Evolutionary conservation across 495 filamentous ascomycete species (phyloP).

Genomic region (Trichoderma erinaceum): DNA sequence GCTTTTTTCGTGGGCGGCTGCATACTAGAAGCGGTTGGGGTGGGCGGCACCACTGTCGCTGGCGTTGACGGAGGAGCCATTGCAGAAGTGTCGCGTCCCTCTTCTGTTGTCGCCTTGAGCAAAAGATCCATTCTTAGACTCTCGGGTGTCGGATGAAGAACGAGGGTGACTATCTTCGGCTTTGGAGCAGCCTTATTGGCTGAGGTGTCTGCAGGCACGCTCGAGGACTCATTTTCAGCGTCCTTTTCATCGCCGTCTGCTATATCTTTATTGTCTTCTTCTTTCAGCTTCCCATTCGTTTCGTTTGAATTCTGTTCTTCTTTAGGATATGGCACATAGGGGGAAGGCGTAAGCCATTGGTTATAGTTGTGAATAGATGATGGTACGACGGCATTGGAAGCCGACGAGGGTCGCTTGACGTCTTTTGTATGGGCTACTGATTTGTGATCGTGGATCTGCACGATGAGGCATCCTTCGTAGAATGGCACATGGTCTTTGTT

Average conservation of each 20-base stretch:
- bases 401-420: slow-evolving; percentile 47
- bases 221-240: slow-evolving; percentile 21
- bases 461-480: slow-evolving; percentile 94
- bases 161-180: slow-evolving; percentile 65
- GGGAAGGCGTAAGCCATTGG: slow-evolving; percentile 77
- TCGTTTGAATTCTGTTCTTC: slow-evolving; percentile 40
- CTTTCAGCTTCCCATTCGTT: slow-evolving; percentile 27
- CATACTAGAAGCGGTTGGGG: slow-evolving; percentile 46
- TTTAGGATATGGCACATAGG: slow-evolving; percentile 73
- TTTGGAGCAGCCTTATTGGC: slow-evolving; percentile 48
- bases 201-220: slow-evolving; percentile 33
- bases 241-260: slow-evolving; percentile 28
- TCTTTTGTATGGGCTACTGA: slow-evolving; percentile 55
- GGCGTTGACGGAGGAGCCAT: slow-evolving; percentile 62
- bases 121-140: slow-evolving; percentile 67
- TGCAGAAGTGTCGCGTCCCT: slow-evolving; percentile 45
- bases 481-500: slow-evolving; percentile 64
- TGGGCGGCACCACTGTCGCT: slow-evolving; percentile 54
- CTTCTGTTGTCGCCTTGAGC: slow-evolving; percentile 60
- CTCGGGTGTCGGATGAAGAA: slow-evolving; percentile 77
- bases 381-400: slow-evolving; percentile 54
- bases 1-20: slow-evolving; percentile 60
- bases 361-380: slow-evolving; percentile 91
- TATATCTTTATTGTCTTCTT: slow-evolving; percentile 30
- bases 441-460: slow-evolving; percentile 81